Base-by-base conservation (phyloP, 345 rosid species). In the Trapa incisa region DNA sequence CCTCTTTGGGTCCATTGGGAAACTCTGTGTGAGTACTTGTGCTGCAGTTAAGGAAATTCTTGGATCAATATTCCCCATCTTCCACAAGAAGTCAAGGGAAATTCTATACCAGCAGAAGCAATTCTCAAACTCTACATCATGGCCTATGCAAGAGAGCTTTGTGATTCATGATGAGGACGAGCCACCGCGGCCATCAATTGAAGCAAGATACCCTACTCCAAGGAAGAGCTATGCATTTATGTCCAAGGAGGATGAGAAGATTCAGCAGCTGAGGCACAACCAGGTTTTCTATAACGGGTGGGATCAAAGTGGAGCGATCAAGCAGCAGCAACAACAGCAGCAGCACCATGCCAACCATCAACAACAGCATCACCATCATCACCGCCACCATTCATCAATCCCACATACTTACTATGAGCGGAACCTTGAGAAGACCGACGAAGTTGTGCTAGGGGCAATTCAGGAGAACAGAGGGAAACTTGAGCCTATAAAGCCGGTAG, bases 241-340 rank as follows among this genome's bases (percentile, higher is more conserved):
- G 99, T 86, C 96, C 29, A 91, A 86, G 79, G 97, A 91, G 39
- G 86, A 93, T 0, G 97, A 95, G 78, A 95, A 89, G 80, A 76
- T 87, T 75, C 89, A 87, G 48, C 96, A 89, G 69, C 81, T 89
- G 89, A 87, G 89, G 54, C 96, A 91, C 75, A 85, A 96, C 72
- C 85, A 81, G 1, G 89, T 85, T 4, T 82, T 91, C 71, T 91
- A 86, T 74, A 83, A 77, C 52, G 86, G 83, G 57, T 87, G 92
- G 95, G 92, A 83, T 56, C 85, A 91, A 92, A 90, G 83, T 29
- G 86, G 84, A 33, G 87, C 86, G 47, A 43, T 70, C 65, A 80
- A 56, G 68, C 65, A 79, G 61, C 80, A 81, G 43, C 82, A 79
- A 29, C 69, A 71, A 32, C 89, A 86, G 70, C 80, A 86, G 64